These are phyloP conservation scores for Silene noctiflora DNA, from an alignment of 179 eudicot genomes.

Conservation along the genomic window DNA sequence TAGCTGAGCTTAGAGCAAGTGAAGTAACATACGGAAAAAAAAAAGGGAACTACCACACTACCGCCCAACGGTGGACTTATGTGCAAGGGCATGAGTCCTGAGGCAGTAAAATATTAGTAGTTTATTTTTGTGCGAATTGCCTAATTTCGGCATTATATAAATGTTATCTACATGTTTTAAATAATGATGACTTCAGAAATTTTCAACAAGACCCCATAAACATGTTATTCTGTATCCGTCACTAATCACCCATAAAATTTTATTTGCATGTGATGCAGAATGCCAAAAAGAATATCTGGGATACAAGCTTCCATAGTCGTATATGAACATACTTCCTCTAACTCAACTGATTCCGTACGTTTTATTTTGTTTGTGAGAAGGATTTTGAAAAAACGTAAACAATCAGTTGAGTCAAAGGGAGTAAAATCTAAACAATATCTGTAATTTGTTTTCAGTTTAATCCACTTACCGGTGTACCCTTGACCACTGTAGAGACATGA, in stretches of 20 bases:
- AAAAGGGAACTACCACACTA: too few species aligned
- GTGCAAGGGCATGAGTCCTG: too few species aligned
- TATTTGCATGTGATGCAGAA: not conserved
- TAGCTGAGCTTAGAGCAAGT: too few species aligned
- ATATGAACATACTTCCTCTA: not conserved
- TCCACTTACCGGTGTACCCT: conserved; percentile 64
- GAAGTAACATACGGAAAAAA: too few species aligned
- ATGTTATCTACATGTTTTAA: too few species aligned
- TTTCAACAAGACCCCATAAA: too few species aligned
- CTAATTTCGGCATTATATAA: too few species aligned
- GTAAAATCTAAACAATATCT: not conserved
- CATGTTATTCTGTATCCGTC: not conserved
- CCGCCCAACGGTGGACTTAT: too few species aligned
- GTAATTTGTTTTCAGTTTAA: not conserved
- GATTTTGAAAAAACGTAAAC: not conserved
- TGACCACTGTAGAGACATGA: conserved; percentile 60
- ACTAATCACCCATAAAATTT: not conserved
- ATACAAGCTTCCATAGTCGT: not conserved
- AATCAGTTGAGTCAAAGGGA: not conserved
- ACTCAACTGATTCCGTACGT: not conserved
- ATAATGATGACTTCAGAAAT: too few species aligned
- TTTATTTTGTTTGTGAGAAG: not conserved
- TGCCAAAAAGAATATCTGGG: not conserved
- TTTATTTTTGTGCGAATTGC: too few species aligned
- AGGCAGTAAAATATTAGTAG: too few species aligned